Percentiles rank a stretch among this genome's conserved stretches.
Conservation (phyloP, 1,284 basidiomycete genomes). For the Farysia itapuensis region DNA sequence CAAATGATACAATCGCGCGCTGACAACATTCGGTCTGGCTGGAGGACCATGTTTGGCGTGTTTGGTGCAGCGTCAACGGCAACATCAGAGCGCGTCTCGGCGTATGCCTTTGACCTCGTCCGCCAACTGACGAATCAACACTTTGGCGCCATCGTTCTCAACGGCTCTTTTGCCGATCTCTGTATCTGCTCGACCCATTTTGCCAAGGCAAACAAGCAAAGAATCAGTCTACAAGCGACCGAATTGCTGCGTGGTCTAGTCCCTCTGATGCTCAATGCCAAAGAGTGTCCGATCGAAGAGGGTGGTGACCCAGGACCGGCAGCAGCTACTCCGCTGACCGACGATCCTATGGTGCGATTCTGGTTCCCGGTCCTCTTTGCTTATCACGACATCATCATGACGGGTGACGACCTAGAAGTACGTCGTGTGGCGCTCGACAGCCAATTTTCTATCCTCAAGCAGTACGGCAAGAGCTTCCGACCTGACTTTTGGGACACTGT, state of each 20-base stretch:
- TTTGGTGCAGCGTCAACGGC: constrained; percentile 94
- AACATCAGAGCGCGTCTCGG: constrained; percentile 89
- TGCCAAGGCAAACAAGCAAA: constrained; percentile 98
- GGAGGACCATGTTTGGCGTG: constrained; percentile 98
- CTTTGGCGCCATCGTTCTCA: constrained; percentile 83
- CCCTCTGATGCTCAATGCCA: constrained; percentile 74
- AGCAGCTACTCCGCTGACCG: constrained; percentile 36
- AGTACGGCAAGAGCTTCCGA: constrained; percentile 81
- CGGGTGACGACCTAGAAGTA: constrained; percentile 97
- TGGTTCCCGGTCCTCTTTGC: constrained; percentile 97
- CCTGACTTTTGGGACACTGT: constrained; percentile 98
- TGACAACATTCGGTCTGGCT: constrained; percentile 94
- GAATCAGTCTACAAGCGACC: constrained; percentile 92
- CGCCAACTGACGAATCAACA: constrained; percentile 86
- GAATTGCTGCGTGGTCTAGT: constrained; percentile 85
- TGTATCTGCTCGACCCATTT: constrained; percentile 98
- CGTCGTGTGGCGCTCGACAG: constrained; percentile 84
- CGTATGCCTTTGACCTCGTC: constrained; percentile 94
- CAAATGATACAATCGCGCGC: constrained; percentile 98
- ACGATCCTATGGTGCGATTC: constrained; percentile 63
- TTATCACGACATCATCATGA: constrained; percentile 99
- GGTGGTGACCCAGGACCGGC: constrained; percentile 44
- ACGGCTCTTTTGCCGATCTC: constrained; percentile 92
- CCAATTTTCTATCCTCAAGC: constrained; percentile 89
- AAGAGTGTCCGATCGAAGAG: constrained; percentile 42